These are phyloP conservation scores for Euphrasia confusa DNA, from an alignment of 257 asterid species.

Conservation along the genomic window DNA sequence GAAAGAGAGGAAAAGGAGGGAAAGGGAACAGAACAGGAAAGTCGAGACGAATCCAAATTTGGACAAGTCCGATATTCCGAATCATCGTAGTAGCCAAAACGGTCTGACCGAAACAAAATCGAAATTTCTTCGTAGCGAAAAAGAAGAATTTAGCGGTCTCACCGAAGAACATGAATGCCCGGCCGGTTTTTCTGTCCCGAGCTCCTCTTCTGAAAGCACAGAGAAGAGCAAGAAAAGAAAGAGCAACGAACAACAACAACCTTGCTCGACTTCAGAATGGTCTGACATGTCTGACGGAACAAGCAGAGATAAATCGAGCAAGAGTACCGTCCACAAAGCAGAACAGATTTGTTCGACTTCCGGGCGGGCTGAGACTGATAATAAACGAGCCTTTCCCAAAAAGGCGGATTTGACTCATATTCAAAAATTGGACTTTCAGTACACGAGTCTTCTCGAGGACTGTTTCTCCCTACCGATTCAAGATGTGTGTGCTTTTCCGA, in stretches of 20 bases:
- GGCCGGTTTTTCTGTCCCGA: conserved; percentile 31
- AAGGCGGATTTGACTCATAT: conserved; percentile 16
- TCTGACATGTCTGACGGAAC: not conserved
- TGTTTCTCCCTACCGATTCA: conserved; percentile 34
- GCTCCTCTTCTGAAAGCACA: conserved; percentile 66
- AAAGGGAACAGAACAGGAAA: conserved; percentile 18
- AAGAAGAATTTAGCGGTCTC: conserved; percentile 49
- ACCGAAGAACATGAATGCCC: conserved; percentile 53
- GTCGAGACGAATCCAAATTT: conserved; percentile 19
- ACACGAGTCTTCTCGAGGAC: conserved; percentile 31
- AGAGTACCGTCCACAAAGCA: not conserved
- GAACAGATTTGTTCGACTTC: conserved; percentile 18
- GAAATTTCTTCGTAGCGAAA: conserved; percentile 14
- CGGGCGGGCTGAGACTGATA: not conserved
- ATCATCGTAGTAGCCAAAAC: conserved; percentile 5
- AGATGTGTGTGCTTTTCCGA: not conserved
- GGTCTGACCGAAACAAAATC: conserved; percentile 20
- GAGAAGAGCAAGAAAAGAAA: conserved; percentile 57
- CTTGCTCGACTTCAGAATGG: conserved; percentile 31
- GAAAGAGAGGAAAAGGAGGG: conserved; percentile 25
- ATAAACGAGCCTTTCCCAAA: not conserved
- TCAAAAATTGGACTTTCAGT: conserved; percentile 30
- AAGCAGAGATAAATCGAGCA: not conserved
- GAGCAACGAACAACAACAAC: conserved; percentile 28
- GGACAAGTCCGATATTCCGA: conserved; percentile 16